Evolutionary conservation across 1,139 yeast genomes (phyloP).

Genomic region (Scheffersomyces cryptocercus): DNA sequence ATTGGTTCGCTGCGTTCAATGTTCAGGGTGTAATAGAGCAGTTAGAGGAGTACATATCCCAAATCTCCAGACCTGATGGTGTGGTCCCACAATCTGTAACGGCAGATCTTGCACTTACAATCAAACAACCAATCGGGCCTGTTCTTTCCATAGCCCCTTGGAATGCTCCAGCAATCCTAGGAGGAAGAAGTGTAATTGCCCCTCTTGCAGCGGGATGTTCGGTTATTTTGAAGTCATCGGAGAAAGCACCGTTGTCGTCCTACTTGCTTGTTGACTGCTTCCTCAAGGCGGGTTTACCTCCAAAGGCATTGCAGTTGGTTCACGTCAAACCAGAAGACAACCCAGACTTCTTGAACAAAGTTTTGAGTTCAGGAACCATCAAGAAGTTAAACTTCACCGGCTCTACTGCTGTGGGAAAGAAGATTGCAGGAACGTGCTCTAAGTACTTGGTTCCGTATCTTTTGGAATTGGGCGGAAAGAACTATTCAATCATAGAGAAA

Average conservation of each 20-base stretch:
- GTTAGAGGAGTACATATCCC: conserved; percentile 23
- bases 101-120: conserved; percentile 1
- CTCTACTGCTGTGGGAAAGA: conserved; percentile 37
- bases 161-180: conserved; percentile 49
- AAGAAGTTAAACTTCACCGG: conserved; percentile 47
- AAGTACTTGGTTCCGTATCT: conserved; percentile 22
- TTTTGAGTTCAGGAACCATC: conserved; percentile 27
- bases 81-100: conserved; percentile 10
- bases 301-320: conserved; percentile 34
- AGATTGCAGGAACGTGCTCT: conserved; percentile 36
- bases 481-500: conserved; percentile 30
- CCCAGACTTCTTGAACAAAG: conserved; percentile 19
- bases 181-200: conserved; percentile 38
- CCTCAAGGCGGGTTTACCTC: conserved; percentile 42
- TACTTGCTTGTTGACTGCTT: conserved; percentile 33
- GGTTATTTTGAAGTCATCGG: conserved; percentile 33
- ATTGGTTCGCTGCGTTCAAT: conserved; percentile 38
- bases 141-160: conserved; percentile 48
- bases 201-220: conserved; percentile 55
- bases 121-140: conserved; percentile 43
- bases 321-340: conserved; percentile 30
- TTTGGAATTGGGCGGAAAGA: conserved; percentile 49
- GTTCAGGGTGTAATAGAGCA: conserved; percentile 26
- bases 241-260: conserved; percentile 33
- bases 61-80: conserved; percentile 24